Base-by-base conservation (phyloP, 2,329 filamentous ascomycete species). In the Aureobasidium sp. region DNA sequence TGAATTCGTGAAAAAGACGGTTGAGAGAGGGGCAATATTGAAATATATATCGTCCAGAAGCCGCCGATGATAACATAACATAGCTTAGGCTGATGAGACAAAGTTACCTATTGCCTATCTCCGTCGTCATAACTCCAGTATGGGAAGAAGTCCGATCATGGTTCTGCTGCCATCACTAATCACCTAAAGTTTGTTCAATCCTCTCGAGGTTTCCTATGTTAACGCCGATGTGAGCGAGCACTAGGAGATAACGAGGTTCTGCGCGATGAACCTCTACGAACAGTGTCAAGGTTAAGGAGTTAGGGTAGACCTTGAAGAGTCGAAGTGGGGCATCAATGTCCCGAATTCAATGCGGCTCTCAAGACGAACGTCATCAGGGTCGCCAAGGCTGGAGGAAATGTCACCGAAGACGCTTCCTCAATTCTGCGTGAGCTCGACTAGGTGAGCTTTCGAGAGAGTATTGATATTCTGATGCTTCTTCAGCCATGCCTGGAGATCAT, bases 401-500 rank as follows among this genome's bases (percentile, higher is more conserved):
- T 24, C 39, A 20, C 52, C 52, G 27, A 56, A 44, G 52, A 46
- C 17, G 27, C 52, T 55, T 37, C 26, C 13, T 34, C 37, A 12
- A 7, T 41, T 53, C 36, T 55, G 36, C 37, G 9, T 37, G 3
- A 15, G 15, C 32, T 34, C 32, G 32, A 34, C 32, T 10, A 34
- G 32, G 9, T 34, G 32, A 34, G 32, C 9, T 9, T 9, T 34
- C 2, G 32, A 10, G 32, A 34, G 20, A 34, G 32, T 34, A 34
- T 34, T 34, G 6, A 57, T 27, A 27, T 41, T 41, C 4, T 41
- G 15, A 15, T 15, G 7, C 13, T 7, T 39, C 13, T 3, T 15
- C 37, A 39, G 47, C 29, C 47, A 62, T 62, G 60, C 27, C 60
- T n/a, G 59, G 39, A 17, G 29, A 61, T 50, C 27, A 24, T 55